A percentile compares a stretch with the other conserved stretches of the same genome.
These are phyloP conservation scores for Ailanthus altissimus DNA, from an alignment of 345 rosid species.

Conservation along the genomic window DNA sequence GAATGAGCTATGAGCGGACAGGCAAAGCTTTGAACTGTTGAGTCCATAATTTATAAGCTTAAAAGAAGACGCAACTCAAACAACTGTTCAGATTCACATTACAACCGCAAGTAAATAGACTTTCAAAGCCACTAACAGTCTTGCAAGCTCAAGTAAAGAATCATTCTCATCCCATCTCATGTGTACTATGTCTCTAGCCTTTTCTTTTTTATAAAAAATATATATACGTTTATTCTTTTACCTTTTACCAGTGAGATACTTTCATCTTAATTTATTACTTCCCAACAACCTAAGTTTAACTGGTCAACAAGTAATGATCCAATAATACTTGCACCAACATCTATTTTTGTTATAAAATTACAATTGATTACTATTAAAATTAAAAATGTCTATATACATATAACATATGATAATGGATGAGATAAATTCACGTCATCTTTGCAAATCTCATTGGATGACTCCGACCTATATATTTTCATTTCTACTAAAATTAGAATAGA, in stretches of 20 bases:
- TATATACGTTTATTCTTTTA: neutral
- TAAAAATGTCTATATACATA: too few species aligned
- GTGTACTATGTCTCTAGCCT: neutral
- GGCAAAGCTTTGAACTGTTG: constrained; percentile 5
- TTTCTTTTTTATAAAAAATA: too few species aligned
- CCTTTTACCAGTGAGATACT: neutral
- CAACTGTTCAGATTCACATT: constrained; percentile 10
- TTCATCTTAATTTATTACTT: neutral
- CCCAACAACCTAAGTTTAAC: too few species aligned
- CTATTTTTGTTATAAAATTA: neutral
- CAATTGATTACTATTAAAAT: too few species aligned
- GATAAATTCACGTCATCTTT: neutral
- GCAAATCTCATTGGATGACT: neutral
- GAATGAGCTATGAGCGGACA: constrained; percentile 4
- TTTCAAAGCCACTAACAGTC: constrained; percentile 33
- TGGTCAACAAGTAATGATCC: too few species aligned
- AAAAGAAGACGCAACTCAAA: neutral
- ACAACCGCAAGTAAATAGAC: constrained; percentile 1
- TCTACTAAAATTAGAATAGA: neutral
- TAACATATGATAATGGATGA: too few species aligned
- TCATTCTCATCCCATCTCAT: constrained; percentile 26
- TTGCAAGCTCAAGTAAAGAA: constrained; percentile 51
- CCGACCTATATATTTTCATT: neutral
- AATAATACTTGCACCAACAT: too few species aligned
- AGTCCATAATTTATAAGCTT: neutral